Evolutionary conservation across 1,139 yeast genomes (phyloP).

Genomic region (Candida labiduridarum): DNA sequence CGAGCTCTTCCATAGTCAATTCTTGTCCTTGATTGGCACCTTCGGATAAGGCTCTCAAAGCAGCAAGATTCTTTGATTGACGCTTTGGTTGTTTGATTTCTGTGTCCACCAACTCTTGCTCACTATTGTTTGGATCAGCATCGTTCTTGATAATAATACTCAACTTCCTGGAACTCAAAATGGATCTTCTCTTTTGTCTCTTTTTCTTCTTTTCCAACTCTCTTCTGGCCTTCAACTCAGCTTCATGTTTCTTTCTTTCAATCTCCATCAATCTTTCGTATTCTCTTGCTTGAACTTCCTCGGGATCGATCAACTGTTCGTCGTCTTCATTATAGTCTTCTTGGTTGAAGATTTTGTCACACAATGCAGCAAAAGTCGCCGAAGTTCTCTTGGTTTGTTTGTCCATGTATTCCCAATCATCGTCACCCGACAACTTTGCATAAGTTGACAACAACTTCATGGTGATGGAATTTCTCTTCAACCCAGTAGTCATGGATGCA

Average conservation of each 20-base stretch:
- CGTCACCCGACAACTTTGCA: conserved; percentile 67
- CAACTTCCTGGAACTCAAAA: conserved; percentile 43
- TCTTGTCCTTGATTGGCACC: conserved; percentile 26
- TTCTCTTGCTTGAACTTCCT: conserved; percentile 52
- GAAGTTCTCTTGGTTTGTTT: conserved; percentile 76
- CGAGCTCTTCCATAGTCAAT: conserved; percentile 45
- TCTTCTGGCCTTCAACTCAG: conserved; percentile 46
- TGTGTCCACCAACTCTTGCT: conserved; percentile 27
- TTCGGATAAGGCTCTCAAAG: conserved; percentile 43
- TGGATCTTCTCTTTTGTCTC: conserved; percentile 47
- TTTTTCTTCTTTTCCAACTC: conserved; percentile 49
- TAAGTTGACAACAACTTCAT: conserved; percentile 69
- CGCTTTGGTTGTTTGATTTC: conserved; percentile 44
- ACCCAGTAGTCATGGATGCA: conserved; percentile 45
- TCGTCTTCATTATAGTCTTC: conserved; percentile 60
- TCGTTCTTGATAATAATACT: conserved; percentile 42
- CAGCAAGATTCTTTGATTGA: conserved; percentile 27
- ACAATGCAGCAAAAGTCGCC: conserved; percentile 73
- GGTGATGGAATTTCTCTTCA: conserved; percentile 71
- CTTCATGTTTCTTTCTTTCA: conserved; percentile 54
- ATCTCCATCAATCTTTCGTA: conserved; percentile 53
- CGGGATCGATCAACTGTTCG: conserved; percentile 50
- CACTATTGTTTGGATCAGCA: conserved; percentile 32
- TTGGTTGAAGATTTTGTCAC: conserved; percentile 72
- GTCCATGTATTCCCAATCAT: conserved; percentile 72